phyloP scores from a whole-genome alignment of 2,329 filamentous ascomycete species.

The Pseudopithomyces chartarum region DNA sequence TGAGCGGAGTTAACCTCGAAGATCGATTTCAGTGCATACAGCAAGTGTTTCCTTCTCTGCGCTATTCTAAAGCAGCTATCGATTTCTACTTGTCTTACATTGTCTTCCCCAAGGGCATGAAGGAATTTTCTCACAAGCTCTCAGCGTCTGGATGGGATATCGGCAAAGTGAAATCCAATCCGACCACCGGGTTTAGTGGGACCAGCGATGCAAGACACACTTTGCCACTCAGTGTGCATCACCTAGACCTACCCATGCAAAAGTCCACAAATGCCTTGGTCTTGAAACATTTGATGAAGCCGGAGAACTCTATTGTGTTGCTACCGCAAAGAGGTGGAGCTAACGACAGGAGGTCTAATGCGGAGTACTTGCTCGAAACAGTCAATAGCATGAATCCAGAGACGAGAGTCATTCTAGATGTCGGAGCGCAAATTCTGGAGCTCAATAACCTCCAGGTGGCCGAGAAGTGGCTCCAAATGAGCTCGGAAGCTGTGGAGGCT shows the following conservation, averaged over 20 bases:
- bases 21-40: slow-evolving; percentile 56
- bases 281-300: slow-evolving; percentile 60
- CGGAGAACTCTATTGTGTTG: slow-evolving; percentile 39
- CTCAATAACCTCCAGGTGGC: slow-evolving; percentile 53
- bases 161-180: slow-evolving; percentile 51
- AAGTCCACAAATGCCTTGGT: slow-evolving; percentile 72
- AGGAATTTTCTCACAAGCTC: slow-evolving; percentile 67
- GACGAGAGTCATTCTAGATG: slow-evolving; percentile 69
- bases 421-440: slow-evolving; percentile 73
- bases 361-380: slow-evolving; percentile 52
- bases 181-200: slow-evolving; percentile 70
- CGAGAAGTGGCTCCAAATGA: slow-evolving; percentile 55
- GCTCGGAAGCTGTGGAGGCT: slow-evolving; percentile 49
- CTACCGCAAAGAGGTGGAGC: slow-evolving; percentile 20
- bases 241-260: slow-evolving; percentile 61
- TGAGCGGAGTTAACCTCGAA: slow-evolving; percentile 42
- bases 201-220: slow-evolving; percentile 68
- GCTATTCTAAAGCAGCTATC: slow-evolving; percentile 58
- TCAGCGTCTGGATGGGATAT: slow-evolving; percentile 73
- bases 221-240: slow-evolving; percentile 61
- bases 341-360: slow-evolving; percentile 31
- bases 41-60: slow-evolving; percentile 59
- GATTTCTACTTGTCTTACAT: slow-evolving; percentile 67
- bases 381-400: slow-evolving; percentile 47
- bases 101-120: slow-evolving; percentile 66